Evolutionary conservation across 2,329 filamentous ascomycete species (phyloP), one percentile per base, ranked within the genome.

Genomic region (Thermothelomyces thermophilus): DNA sequence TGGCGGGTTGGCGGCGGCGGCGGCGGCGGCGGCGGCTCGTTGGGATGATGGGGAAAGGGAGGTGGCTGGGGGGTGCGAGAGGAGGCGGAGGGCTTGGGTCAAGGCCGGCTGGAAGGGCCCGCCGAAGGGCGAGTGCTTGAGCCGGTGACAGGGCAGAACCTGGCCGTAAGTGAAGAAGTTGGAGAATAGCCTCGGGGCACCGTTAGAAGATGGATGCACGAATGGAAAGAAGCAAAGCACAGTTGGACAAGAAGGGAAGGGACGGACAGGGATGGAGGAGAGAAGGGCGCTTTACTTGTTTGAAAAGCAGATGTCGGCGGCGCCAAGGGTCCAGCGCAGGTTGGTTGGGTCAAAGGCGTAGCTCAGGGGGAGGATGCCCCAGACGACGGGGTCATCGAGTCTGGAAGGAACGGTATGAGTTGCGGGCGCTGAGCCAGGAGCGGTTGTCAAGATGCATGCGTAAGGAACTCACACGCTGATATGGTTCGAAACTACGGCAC

Each of bases 221-320:
- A 40, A 16, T n/a, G n/a, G n/a, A n/a, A n/a, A n/a, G n/a, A n/a
- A n/a, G n/a, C n/a, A n/a, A n/a, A n/a, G n/a, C n/a, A n/a, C n/a
- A n/a, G n/a, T n/a, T n/a, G n/a, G n/a, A n/a, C n/a, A n/a, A n/a
- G n/a, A n/a, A n/a, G n/a, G n/a, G n/a, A n/a, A n/a, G n/a, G n/a
- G n/a, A n/a, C n/a, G n/a, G n/a, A n/a, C n/a, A n/a, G n/a, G n/a
- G n/a, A 35, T 14, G 14, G 41, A 16, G 16, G 24, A 10, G 28
- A 13, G 30, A 19, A 16, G 22, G n/a, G 33, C 2, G 11, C 4
- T 47, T 11, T 70, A 93, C 88, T 81, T 84, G 64, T 88, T 91
- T 62, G 84, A 84, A 68, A 94, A 98, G 70, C 90, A 96, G 53
- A 98, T 90, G 67, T 98, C 93, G 66, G 96, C 88, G 61, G 90